These are phyloP conservation scores for Fusarium haematococcum DNA, from an alignment of 2,329 filamentous ascomycete species.

Conservation along the genomic window DNA sequence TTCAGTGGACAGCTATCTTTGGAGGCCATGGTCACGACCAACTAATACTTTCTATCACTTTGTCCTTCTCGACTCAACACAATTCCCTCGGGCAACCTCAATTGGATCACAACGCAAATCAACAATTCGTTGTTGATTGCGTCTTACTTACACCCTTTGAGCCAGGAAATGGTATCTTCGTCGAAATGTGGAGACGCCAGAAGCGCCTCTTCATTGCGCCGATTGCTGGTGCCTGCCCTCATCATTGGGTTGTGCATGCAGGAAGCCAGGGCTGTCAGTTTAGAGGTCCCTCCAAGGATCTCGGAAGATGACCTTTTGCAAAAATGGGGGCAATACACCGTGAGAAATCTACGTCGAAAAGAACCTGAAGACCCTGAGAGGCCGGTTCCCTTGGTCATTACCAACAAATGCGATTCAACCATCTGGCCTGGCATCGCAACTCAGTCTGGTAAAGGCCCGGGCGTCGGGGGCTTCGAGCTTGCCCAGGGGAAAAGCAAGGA, in stretches of 20 bases:
- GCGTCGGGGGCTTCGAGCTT: conserved; percentile 76
- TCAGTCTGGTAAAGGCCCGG: conserved; percentile 76
- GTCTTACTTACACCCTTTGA: background rate
- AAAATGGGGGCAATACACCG: conserved; percentile 38
- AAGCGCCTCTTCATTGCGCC: conserved; percentile 36
- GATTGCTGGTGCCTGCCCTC: conserved; percentile 36
- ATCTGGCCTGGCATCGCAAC: conserved; percentile 84
- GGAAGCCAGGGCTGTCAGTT: conserved; percentile 21
- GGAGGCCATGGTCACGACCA: conserved; percentile 18
- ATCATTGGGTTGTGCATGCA: conserved; percentile 37
- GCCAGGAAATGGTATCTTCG: conserved; percentile 30
- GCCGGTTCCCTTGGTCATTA: conserved; percentile 71
- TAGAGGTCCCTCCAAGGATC: conserved; percentile 27
- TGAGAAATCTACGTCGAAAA: conserved; percentile 31
- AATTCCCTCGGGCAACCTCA: background rate
- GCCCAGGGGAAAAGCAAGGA: conserved; percentile 66
- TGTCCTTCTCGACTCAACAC: conserved; percentile 12
- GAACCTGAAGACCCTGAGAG: conserved; percentile 43
- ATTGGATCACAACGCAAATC: background rate
- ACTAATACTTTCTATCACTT: conserved; percentile 15
- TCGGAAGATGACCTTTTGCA: conserved; percentile 46
- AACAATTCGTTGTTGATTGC: background rate
- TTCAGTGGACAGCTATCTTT: conserved; percentile 15
- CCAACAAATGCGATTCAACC: conserved; percentile 76
- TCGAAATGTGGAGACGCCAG: conserved; percentile 18